phyloP scores from a whole-genome alignment of 129 eudicot genomes.

The Chrysanthemum seticuspe region DNA sequence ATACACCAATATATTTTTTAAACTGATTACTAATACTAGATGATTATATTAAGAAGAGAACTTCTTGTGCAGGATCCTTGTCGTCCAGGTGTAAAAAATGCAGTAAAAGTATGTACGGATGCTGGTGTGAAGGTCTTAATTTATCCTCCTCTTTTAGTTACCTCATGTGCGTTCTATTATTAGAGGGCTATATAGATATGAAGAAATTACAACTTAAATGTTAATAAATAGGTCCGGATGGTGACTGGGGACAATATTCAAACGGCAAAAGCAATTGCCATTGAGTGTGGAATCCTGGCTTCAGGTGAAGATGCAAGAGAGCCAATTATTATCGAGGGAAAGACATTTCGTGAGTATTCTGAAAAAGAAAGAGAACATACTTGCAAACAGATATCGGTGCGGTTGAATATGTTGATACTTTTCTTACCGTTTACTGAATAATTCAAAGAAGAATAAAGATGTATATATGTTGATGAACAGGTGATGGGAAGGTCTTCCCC shows the following conservation, averaged over 20 bases:
- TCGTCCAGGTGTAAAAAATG: constrained; percentile 94
- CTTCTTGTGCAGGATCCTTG: constrained; percentile 79
- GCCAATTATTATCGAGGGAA: constrained; percentile 71
- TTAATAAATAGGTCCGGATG: constrained; percentile 76
- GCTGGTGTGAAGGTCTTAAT: constrained; percentile 87
- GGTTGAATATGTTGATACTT: constrained; percentile 21
- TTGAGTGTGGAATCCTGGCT: constrained; percentile 85
- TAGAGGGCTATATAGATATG: not conserved
- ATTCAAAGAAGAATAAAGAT: not conserved
- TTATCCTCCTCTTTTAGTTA: constrained; percentile 9
- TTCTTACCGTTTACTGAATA: not conserved
- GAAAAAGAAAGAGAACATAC: constrained; percentile 74
- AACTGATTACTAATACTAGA: not conserved
- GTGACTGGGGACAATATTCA: constrained; percentile 92
- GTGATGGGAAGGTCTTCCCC: constrained; percentile 99
- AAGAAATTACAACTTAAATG: not conserved
- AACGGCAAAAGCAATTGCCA: constrained; percentile 91
- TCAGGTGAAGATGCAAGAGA: constrained; percentile 53
- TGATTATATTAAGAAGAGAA: not conserved
- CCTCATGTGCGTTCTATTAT: constrained; percentile 3
- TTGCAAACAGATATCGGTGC: constrained; percentile 59
- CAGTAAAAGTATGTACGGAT: constrained; percentile 66
- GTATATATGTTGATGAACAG: constrained; percentile 29
- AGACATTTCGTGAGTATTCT: constrained; percentile 69
- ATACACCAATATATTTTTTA: not conserved